Percentiles rank a stretch among this genome's conserved stretches.
Conservation (phyloP, 78 protist genomes). For the Polysphondylium violaceum region DNA sequence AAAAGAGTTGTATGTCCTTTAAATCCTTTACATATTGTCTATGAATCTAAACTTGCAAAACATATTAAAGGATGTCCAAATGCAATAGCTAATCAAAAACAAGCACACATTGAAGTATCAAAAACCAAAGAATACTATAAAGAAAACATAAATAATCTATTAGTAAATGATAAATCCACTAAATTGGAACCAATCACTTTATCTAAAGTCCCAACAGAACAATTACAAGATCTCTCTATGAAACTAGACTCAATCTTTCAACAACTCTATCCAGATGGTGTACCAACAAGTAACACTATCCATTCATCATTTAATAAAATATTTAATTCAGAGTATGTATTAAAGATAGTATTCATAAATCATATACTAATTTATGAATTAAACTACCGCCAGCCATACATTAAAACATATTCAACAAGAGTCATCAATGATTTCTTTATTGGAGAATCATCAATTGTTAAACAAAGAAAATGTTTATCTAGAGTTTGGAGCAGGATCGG, state of each 20-base stretch:
- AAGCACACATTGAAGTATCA: slow-evolving; percentile 41
- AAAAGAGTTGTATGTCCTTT: slow-evolving; percentile 41
- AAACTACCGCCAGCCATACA: neutral
- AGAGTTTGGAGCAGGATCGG: slow-evolving; percentile 75
- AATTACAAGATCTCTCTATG: slow-evolving; percentile 1
- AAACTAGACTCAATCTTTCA: slow-evolving; percentile 47
- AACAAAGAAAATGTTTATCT: slow-evolving; percentile 17
- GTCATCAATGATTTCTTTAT: slow-evolving; percentile 44
- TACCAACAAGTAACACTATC: neutral
- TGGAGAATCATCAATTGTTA: slow-evolving; percentile 5
- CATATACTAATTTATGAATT: neutral
- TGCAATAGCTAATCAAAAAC: slow-evolving; percentile 10
- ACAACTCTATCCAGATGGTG: slow-evolving; percentile 2
- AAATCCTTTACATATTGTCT: slow-evolving; percentile 40
- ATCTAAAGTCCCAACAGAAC: slow-evolving; percentile 37
- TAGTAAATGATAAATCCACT: neutral
- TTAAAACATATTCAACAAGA: slow-evolving; percentile 76
- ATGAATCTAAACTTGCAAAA: slow-evolving; percentile 41
- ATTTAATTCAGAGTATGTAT: slow-evolving; percentile 36
- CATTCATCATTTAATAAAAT: slow-evolving; percentile 44
- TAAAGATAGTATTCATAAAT: neutral
- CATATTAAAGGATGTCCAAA: slow-evolving; percentile 60
- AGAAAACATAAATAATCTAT: slow-evolving; percentile 34
- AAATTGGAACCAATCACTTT: neutral
- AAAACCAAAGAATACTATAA: slow-evolving; percentile 21